Evolutionary conservation across 73 alveolate species (phyloP), one percentile per base, ranked within the genome.

Genomic region (Loxodes magnus): DNA sequence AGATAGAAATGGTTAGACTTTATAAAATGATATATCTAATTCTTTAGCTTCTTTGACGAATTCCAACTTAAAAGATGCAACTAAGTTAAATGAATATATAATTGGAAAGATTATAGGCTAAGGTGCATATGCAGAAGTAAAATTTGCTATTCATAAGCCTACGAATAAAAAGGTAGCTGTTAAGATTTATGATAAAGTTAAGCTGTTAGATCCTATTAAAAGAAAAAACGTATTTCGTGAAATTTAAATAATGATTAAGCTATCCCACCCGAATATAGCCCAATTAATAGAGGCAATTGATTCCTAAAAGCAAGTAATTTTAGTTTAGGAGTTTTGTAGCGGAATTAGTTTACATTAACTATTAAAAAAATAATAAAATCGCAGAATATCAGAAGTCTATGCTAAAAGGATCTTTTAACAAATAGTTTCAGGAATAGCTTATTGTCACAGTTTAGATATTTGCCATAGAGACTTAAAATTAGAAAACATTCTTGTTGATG

Each of bases 41-140:
- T n/a, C n/a, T n/a, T n/a, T n/a, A n/a, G n/a, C n/a, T n/a, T n/a
- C n/a, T n/a, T n/a, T n/a, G n/a, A n/a, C n/a, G n/a, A n/a, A n/a
- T n/a, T n/a, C n/a, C n/a, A n/a, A n/a, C n/a, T n/a, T n/a, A n/a
- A n/a, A n/a, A n/a, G n/a, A n/a, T n/a, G n/a, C n/a, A n/a, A 38
- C 21, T 38, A 28, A 28, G 21, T 14, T 38, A 5, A 6, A 38
- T 6, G 53, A 56, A 23, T 64, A 64, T 59, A 42, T 29, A 12
- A 29, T 77, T 4, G 87, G 89, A 14, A 58, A 76, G 43, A 29
- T 52, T 0, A 76, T 80, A 9, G 94, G 94, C 0, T 36, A 75
- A 51, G 94, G 94, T 3, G 94, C 94, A 24, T 79, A 80, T 62
- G 94, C 89, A 0, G 67, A 60, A 2, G 94, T 80, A 12, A 76